These are phyloP conservation scores for Penicillium roqueforti DNA, from an alignment of 495 filamentous ascomycete genomes.

Conservation along the genomic window DNA sequence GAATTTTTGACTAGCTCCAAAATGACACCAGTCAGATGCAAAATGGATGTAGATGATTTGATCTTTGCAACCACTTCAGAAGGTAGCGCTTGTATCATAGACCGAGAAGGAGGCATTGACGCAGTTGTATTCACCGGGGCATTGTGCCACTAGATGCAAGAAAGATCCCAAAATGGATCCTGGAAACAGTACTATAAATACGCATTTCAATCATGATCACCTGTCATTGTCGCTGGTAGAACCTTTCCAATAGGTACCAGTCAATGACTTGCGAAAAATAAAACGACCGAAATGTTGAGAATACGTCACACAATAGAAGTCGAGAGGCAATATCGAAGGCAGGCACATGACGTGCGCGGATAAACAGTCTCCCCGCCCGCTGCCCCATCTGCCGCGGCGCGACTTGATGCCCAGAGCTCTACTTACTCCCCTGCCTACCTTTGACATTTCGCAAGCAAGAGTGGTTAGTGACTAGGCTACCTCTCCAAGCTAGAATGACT, in stretches of 20 bases:
- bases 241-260: neutral
- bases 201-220: neutral
- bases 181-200: neutral
- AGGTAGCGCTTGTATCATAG: conserved; percentile 65
- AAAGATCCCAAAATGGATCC: neutral
- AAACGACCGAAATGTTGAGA: neutral
- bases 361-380: conserved; percentile 26
- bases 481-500: conserved; percentile 49
- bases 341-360: conserved; percentile 30
- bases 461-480: conserved; percentile 5
- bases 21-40: conserved; percentile 67
- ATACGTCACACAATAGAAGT: neutral
- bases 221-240: neutral
- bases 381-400: conserved; percentile 15
- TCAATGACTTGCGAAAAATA: neutral
- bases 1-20: conserved; percentile 79
- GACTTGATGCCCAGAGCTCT: conserved; percentile 2
- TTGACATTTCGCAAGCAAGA: conserved; percentile 3
- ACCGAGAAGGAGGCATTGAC: conserved; percentile 21
- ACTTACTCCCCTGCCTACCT: conserved; percentile 7
- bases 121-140: neutral
- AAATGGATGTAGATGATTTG: conserved; percentile 77
- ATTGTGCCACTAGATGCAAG: neutral
- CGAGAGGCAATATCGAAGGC: conserved; percentile 15
- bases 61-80: conserved; percentile 76